Conservation (phyloP, 1,284 basidiomycete species). For the Serendipita sp. region DNA sequence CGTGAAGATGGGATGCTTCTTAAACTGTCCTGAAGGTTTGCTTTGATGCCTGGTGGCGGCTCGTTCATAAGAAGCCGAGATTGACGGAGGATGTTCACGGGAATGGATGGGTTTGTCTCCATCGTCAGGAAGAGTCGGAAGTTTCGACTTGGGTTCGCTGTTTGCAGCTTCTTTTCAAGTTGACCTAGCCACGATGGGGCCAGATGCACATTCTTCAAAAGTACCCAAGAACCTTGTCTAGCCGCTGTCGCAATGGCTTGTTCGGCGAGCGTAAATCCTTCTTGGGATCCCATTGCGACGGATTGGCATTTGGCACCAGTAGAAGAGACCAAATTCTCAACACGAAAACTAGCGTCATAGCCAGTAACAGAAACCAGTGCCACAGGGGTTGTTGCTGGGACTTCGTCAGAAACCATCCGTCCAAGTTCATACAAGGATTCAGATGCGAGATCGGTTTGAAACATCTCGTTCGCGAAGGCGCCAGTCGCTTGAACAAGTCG, state of each 20-base stretch:
- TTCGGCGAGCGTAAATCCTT: slow-evolving; percentile 88
- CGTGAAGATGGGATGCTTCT: slow-evolving; percentile 59
- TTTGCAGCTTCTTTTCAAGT: slow-evolving; percentile 92
- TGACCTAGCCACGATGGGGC: slow-evolving; percentile 89
- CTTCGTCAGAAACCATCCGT: slow-evolving; percentile 63
- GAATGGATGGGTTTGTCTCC: slow-evolving; percentile 86
- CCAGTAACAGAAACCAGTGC: slow-evolving; percentile 85
- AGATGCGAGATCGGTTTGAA: slow-evolving; percentile 64
- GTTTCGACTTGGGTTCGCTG: slow-evolving; percentile 68
- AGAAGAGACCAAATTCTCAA: slow-evolving; percentile 76
- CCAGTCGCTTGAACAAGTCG: slow-evolving; percentile 71
- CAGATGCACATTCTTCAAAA: slow-evolving; percentile 92
- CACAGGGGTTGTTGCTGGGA: slow-evolving; percentile 70
- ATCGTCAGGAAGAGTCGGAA: slow-evolving; percentile 95
- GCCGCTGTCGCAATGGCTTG: slow-evolving; percentile 85
- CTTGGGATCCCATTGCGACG: slow-evolving; percentile 96
- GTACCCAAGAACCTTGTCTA: slow-evolving; percentile 83
- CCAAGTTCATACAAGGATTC: slow-evolving; percentile 63
- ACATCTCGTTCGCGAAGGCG: slow-evolving; percentile 58
- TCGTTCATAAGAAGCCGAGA: slow-evolving; percentile 96
- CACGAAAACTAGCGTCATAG: slow-evolving; percentile 92
- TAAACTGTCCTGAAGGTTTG: slow-evolving; percentile 86
- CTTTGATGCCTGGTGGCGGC: slow-evolving; percentile 88
- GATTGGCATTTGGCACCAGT: slow-evolving; percentile 64
- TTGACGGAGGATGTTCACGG: slow-evolving; percentile 89